These are phyloP conservation scores for Spathaspora sp. DNA, from an alignment of 805 yeast genomes.

Conservation along the genomic window DNA sequence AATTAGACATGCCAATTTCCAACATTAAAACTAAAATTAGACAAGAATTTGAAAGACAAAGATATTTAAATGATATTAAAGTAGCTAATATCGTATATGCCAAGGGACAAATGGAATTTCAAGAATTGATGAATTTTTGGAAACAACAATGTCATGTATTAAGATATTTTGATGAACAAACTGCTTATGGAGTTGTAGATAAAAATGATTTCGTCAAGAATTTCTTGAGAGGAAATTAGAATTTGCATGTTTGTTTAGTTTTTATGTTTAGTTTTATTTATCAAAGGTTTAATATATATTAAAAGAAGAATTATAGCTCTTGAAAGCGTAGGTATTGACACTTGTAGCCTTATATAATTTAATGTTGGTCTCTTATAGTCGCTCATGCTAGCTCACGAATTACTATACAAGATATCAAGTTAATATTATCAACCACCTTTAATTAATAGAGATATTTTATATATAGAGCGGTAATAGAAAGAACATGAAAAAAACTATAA, in stretches of 20 bases:
- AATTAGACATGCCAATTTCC: slow-evolving; percentile 73
- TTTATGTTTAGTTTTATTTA: background rate
- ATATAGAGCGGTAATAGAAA: background rate
- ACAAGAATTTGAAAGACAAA: slow-evolving; percentile 84
- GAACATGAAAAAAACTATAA: background rate
- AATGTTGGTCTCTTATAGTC: too few species aligned
- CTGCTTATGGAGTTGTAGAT: slow-evolving; percentile 50
- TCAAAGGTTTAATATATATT: background rate
- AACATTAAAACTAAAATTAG: slow-evolving; percentile 78
- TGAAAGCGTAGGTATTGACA: too few species aligned
- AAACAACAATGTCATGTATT: slow-evolving; percentile 82
- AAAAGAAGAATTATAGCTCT: background rate
- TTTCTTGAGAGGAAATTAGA: slow-evolving; percentile 61
- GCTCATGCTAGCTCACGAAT: too few species aligned
- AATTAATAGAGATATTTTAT: background rate
- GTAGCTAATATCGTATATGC: slow-evolving; percentile 66
- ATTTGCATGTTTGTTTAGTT: background rate
- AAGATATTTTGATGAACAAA: slow-evolving; percentile 73
- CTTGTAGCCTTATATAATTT: too few species aligned
- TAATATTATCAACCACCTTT: background rate
- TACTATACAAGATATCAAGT: background rate
- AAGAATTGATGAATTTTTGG: slow-evolving; percentile 86
- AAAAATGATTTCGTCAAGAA: slow-evolving; percentile 66
- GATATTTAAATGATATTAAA: slow-evolving; percentile 65
- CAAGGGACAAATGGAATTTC: slow-evolving; percentile 89